Evolutionary conservation across 1,284 basidiomycete species (phyloP).

Genomic region (Sutorius eximius): DNA sequence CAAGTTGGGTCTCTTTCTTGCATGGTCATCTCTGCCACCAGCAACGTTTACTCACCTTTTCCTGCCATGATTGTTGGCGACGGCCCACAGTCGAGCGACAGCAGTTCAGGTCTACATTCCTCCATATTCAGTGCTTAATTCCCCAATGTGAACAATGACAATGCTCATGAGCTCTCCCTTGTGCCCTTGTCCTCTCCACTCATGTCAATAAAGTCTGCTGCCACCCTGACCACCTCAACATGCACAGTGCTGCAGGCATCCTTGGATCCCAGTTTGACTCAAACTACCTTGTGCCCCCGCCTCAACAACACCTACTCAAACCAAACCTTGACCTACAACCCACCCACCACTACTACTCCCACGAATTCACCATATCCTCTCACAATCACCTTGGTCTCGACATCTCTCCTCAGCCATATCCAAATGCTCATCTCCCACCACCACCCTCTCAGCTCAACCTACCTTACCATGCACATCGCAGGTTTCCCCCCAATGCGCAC

Average conservation of each 20-base stretch:
- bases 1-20: conserved; percentile 23
- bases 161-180: conserved; percentile 45
- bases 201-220: conserved; percentile 64
- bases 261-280: conserved; percentile 52
- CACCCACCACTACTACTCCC: conserved; percentile 24
- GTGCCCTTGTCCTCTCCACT: conserved; percentile 34
- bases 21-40: conserved; percentile 56
- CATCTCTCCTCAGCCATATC: conserved; percentile 40
- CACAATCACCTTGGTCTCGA: conserved; percentile 47
- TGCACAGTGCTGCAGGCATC: conserved; percentile 46
- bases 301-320: conserved; percentile 38
- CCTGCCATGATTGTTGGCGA: conserved; percentile 57
- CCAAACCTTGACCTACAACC: conserved; percentile 39
- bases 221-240: conserved; percentile 53
- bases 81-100: conserved; percentile 66
- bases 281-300: conserved; percentile 25
- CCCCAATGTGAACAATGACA: conserved; percentile 45
- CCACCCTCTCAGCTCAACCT: conserved; percentile 39
- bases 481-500: conserved; percentile 48
- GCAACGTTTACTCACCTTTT: conserved; percentile 58
- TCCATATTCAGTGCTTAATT: conserved; percentile 59
- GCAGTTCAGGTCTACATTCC: conserved; percentile 68
- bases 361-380: conserved; percentile 29
- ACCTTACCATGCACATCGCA: conserved; percentile 43
- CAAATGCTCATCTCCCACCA: conserved; percentile 42